Conservation (phyloP, 306 rosid species). For the Urtica urens region DNA sequence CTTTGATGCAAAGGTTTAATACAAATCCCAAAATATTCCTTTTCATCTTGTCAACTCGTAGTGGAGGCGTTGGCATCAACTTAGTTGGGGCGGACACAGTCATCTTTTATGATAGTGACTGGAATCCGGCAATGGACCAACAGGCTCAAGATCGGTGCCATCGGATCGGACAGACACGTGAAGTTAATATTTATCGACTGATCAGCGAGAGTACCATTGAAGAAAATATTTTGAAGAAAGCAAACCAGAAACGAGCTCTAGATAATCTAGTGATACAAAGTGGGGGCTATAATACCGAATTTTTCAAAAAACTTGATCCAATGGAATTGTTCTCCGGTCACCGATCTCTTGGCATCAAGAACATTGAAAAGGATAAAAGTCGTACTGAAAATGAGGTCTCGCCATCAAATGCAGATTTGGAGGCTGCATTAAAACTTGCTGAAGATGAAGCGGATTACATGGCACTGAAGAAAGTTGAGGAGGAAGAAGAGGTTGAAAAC, state of each 20-base stretch:
- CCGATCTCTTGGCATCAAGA: constrained; percentile 49
- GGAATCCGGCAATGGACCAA: constrained; percentile 99
- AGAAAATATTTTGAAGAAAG: constrained; percentile 94
- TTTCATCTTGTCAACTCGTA: constrained; percentile 94
- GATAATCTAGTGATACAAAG: constrained; percentile 96
- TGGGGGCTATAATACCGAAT: constrained; percentile 94
- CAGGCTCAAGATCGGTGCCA: constrained; percentile 99
- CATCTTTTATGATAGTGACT: constrained; percentile 94
- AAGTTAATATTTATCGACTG: constrained; percentile 88
- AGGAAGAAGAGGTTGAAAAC: constrained; percentile 94
- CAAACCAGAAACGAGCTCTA: constrained; percentile 95
- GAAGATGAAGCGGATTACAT: constrained; percentile 99
- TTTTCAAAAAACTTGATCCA: constrained; percentile 96
- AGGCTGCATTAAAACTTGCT: constrained; percentile 78
- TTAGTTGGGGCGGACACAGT: constrained; percentile 98
- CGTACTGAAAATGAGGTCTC: constrained; percentile 47
- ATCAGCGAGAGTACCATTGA: constrained; percentile 95
- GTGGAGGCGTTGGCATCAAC: constrained; percentile 98
- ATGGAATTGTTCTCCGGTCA: constrained; percentile 89
- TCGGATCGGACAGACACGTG: constrained; percentile 98
- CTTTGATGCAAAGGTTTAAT: constrained; percentile 91
- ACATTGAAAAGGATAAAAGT: constrained; percentile 52
- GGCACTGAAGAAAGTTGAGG: constrained; percentile 92
- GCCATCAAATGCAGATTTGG: constrained; percentile 73
- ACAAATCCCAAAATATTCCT: constrained; percentile 86